These are phyloP conservation scores for Rhynchospora pubera DNA, from an alignment of 176 grass and related monocot genomes.

Conservation along the genomic window DNA sequence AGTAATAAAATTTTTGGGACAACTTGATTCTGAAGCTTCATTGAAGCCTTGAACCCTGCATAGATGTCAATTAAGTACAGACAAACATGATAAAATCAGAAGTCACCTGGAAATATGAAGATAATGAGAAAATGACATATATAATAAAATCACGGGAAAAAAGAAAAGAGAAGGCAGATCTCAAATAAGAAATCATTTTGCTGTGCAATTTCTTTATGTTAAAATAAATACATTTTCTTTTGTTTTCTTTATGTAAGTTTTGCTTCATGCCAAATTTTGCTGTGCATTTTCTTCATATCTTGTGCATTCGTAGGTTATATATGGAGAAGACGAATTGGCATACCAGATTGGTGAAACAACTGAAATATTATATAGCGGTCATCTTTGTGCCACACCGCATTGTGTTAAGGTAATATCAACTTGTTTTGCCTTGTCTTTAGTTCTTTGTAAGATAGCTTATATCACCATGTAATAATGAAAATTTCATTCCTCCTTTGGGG, in stretches of 20 bases:
- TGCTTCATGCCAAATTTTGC: not conserved
- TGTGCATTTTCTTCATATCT: slow-evolving; percentile 5
- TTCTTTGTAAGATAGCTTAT: not conserved
- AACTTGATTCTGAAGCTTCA: not conserved
- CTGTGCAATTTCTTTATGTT: no score
- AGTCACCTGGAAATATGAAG: not conserved
- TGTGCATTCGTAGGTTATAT: slow-evolving; percentile 51
- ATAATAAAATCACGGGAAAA: not conserved
- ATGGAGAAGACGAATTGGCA: slow-evolving; percentile 72
- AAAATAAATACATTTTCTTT: not conserved
- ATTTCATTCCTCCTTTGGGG: not conserved
- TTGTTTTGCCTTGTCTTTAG: not conserved
- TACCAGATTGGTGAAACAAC: slow-evolving; percentile 98
- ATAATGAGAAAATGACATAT: not conserved
- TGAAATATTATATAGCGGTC: slow-evolving; percentile 75
- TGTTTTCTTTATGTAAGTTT: not conserved
- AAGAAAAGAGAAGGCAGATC: not conserved
- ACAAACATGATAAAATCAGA: not conserved
- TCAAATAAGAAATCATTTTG: not conserved
- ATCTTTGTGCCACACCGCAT: slow-evolving; percentile 85
- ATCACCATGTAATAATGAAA: not conserved
- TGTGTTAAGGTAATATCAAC: slow-evolving; percentile 66
- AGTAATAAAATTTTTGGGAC: not conserved
- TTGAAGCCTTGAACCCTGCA: not conserved
- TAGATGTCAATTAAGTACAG: not conserved